phyloP scores from a whole-genome alignment of 2,329 filamentous ascomycete species.

The Aquanectria penicillioides region DNA sequence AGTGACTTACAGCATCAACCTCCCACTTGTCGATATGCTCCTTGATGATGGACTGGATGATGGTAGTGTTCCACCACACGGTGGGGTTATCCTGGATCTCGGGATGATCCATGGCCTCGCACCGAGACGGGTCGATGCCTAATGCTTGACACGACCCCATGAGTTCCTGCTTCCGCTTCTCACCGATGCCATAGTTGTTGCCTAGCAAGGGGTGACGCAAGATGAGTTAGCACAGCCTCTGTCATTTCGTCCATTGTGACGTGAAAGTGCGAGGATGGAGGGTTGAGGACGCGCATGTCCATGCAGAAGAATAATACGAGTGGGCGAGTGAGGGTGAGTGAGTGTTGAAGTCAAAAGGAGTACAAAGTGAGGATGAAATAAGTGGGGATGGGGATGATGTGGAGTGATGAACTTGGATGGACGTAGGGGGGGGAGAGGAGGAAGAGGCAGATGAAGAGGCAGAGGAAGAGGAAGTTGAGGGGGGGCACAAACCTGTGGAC shows the following conservation, averaged over 20 bases:
- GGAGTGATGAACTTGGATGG: too few species aligned
- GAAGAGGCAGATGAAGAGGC: neutral
- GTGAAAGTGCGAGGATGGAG: too few species aligned
- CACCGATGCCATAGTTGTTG: neutral
- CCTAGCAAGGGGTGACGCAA: neutral
- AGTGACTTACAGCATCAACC: neutral
- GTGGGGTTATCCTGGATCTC: neutral
- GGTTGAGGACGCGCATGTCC: too few species aligned
- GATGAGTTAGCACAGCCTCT: neutral
- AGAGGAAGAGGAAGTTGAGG: too few species aligned
- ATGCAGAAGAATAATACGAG: too few species aligned
- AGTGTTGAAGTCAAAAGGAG: too few species aligned
- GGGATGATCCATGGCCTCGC: neutral
- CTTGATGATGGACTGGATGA: neutral
- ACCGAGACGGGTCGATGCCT: neutral
- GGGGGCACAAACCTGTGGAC: conserved; percentile 1
- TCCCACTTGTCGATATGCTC: neutral
- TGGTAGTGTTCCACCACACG: neutral
- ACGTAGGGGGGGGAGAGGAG: too few species aligned
- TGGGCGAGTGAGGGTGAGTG: too few species aligned
- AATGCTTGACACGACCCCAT: neutral
- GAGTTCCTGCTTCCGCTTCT: neutral
- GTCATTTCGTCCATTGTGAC: too few species aligned
- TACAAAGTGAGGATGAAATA: too few species aligned
- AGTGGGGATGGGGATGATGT: too few species aligned